Conservation (phyloP, 768 basidiomycete genomes). For the Leucosporidium scottii region DNA sequence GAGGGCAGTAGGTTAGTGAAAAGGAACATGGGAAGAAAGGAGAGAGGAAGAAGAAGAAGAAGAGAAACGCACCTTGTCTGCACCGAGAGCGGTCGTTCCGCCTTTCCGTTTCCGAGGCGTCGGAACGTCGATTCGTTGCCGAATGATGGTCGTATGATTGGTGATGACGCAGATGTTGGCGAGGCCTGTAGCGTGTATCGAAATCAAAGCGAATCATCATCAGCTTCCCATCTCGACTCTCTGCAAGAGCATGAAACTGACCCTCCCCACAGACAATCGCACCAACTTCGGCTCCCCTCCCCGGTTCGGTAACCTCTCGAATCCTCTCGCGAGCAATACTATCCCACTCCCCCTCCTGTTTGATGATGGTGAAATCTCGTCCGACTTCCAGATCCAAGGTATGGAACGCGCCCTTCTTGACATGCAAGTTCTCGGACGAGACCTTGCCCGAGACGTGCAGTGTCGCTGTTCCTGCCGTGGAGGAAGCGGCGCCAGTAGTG, state of each 20-base stretch:
- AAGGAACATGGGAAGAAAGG: not conserved
- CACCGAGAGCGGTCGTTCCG: conserved; percentile 66
- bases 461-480: conserved; percentile 42
- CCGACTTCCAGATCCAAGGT: conserved; percentile 89
- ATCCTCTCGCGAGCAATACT: conserved; percentile 73
- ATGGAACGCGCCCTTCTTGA: conserved; percentile 86
- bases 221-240: not conserved
- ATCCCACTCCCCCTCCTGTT: conserved; percentile 76
- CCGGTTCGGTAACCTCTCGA: conserved; percentile 82
- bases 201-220: not conserved
- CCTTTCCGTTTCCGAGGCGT: conserved; percentile 87
- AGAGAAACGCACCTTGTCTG: conserved; percentile 59
- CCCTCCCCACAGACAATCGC: conserved; percentile 94
- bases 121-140: conserved; percentile 77
- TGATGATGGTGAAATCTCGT: conserved; percentile 82
- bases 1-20: not conserved
- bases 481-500: conserved; percentile 42
- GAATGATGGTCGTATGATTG: conserved; percentile 90
- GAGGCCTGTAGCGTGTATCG: conserved; percentile 49
- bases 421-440: conserved; percentile 74
- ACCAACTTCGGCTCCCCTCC: conserved; percentile 89
- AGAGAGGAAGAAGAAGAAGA: not conserved
- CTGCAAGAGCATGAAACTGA: conserved; percentile 39
- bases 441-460: conserved; percentile 84
- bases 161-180: conserved; percentile 92